Conservation (phyloP, 2,329 filamentous ascomycete species). For the Chalaropsis thielavioides region DNA sequence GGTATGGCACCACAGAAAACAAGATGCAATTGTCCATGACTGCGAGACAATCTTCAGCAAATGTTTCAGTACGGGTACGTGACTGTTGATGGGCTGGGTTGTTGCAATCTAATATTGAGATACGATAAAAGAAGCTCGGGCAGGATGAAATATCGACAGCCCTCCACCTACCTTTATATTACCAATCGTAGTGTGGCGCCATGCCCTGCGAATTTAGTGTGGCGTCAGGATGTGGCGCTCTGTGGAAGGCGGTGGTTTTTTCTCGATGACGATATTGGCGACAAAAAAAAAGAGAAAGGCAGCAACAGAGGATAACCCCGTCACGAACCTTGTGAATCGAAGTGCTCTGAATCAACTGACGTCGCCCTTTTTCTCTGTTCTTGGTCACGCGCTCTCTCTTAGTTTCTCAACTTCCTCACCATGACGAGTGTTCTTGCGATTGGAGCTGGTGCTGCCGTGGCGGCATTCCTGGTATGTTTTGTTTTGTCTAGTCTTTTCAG, state of each 20-base stretch:
- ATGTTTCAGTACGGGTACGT: background rate
- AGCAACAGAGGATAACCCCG: background rate
- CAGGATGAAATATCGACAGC: too few relatives aligned
- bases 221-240: conserved; percentile 4
- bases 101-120: background rate
- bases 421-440: conserved; percentile 34
- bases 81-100: background rate
- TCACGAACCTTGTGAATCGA: background rate
- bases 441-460: conserved; percentile 36
- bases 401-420: conserved; percentile 7
- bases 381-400: background rate
- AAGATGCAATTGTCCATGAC: conserved; percentile 30
- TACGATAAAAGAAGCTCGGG: too few relatives aligned
- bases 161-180: too few relatives aligned
- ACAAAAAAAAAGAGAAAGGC: background rate
- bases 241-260: background rate
- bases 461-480: conserved; percentile 35
- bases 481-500: background rate
- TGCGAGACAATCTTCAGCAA: background rate
- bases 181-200: background rate
- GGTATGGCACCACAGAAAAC: conserved; percentile 55
- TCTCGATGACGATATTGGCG: conserved; percentile 15
- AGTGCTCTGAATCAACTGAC: background rate
- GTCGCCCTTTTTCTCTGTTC: background rate
- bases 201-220: background rate